A percentile compares a stretch with the other conserved stretches of the same genome.
These are phyloP conservation scores for Xylaria sp. DNA, from an alignment of 495 filamentous ascomycete genomes.

Conservation along the genomic window DNA sequence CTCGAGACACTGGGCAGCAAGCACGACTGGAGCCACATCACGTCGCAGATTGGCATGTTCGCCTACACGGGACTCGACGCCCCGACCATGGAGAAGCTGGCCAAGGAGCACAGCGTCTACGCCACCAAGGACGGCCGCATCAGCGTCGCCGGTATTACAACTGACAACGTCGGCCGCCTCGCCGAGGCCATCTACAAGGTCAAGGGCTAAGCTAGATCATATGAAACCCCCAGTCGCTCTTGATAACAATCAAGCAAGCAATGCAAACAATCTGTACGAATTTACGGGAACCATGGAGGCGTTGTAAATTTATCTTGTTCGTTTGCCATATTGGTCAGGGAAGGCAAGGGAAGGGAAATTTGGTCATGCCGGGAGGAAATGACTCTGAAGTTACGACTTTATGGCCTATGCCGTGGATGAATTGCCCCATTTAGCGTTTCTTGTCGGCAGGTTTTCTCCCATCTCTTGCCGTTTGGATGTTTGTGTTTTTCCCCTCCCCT, in stretches of 20 bases:
- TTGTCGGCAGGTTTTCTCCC: neutral
- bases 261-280: constrained; percentile 22
- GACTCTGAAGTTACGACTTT: neutral
- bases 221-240: neutral
- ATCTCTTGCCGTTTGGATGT: constrained; percentile 10
- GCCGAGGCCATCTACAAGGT: constrained; percentile 96
- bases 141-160: constrained; percentile 95
- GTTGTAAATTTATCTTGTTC: neutral
- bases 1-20: constrained; percentile 92
- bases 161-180: constrained; percentile 88
- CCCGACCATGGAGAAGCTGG: constrained; percentile 89
- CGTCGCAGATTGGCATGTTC: constrained; percentile 98
- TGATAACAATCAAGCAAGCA: neutral
- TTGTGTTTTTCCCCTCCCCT: constrained; percentile 11
- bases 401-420: neutral
- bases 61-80: constrained; percentile 94
- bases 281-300: constrained; percentile 21
- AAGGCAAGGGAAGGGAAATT: neutral
- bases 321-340: neutral
- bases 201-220: constrained; percentile 56
- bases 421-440: constrained; percentile 7
- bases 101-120: constrained; percentile 98
- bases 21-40: constrained; percentile 99
- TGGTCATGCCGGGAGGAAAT: neutral
- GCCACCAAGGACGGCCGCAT: constrained; percentile 97